Evolutionary conservation across 1,284 basidiomycete species (phyloP).

Genomic region (Blastosporella zonata): DNA sequence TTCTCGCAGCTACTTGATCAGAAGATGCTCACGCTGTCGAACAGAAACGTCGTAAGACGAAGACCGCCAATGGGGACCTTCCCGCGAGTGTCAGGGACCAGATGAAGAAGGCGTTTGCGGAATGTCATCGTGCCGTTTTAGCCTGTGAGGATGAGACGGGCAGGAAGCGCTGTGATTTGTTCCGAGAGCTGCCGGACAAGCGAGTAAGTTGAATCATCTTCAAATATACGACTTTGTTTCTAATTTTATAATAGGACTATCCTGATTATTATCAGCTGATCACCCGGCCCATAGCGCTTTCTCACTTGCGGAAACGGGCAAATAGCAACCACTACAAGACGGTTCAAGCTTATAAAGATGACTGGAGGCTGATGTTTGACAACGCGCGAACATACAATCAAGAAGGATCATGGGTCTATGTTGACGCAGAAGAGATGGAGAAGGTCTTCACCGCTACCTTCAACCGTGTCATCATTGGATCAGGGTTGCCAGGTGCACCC

Average conservation of each 20-base stretch:
- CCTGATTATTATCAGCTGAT: slow-evolving; percentile 88
- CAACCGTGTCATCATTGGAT: slow-evolving; percentile 55
- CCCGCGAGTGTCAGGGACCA: slow-evolving; percentile 59
- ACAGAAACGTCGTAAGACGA: slow-evolving; percentile 79
- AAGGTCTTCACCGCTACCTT: slow-evolving; percentile 74
- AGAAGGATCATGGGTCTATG: slow-evolving; percentile 89
- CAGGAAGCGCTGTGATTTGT: slow-evolving; percentile 80
- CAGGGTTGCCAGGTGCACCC: slow-evolving; percentile 72
- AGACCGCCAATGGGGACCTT: slow-evolving; percentile 45
- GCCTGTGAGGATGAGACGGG: slow-evolving; percentile 71
- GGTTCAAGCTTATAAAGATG: slow-evolving; percentile 71
- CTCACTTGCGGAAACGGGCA: slow-evolving; percentile 83
- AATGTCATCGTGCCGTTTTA: slow-evolving; percentile 78
- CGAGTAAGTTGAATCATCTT: slow-evolving; percentile 43
- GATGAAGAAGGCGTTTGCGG: slow-evolving; percentile 84
- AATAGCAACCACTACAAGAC: slow-evolving; percentile 74
- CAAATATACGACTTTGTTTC: slow-evolving; percentile 11
- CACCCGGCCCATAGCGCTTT: slow-evolving; percentile 81
- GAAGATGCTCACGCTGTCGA: slow-evolving; percentile 4
- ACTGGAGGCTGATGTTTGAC: slow-evolving; percentile 88
- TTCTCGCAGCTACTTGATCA: slow-evolving; percentile 1
- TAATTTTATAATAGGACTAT: slow-evolving; percentile 57
- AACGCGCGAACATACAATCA: slow-evolving; percentile 92
- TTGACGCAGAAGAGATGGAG: slow-evolving; percentile 91
- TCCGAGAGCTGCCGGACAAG: slow-evolving; percentile 77